Percentiles rank a stretch among this genome's conserved stretches.
phyloP scores from a whole-genome alignment of 345 rosid genomes.

The Rhizophora mangle region DNA sequence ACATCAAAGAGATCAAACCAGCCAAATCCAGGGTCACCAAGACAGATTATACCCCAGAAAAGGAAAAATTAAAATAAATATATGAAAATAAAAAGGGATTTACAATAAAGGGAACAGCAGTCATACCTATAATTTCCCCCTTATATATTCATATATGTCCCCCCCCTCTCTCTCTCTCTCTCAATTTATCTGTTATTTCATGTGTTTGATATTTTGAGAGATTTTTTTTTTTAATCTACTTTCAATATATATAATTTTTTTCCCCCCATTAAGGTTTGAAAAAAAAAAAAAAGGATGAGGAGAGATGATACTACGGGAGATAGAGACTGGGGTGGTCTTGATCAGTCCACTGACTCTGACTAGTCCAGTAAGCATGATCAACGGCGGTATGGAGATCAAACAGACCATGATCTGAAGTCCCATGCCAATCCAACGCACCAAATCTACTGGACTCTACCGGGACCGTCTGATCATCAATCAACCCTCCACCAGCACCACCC shows the following conservation, averaged over 20 bases:
- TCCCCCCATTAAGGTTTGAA: background rate
- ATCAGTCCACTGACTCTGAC: constrained; percentile 72
- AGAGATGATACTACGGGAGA: constrained; percentile 59
- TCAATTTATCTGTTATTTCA: constrained; percentile 16
- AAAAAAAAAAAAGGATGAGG: background rate
- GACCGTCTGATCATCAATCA: constrained; percentile 53
- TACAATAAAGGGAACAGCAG: constrained; percentile 36
- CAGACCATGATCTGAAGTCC: constrained; percentile 50
- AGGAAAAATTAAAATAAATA: constrained; percentile 12
- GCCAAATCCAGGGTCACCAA: constrained; percentile 13
- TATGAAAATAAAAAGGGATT: constrained; percentile 17
- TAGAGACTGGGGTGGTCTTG: constrained; percentile 59
- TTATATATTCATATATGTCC: constrained; percentile 1
- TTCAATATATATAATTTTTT: background rate
- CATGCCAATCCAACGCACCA: constrained; percentile 83
- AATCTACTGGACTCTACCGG: constrained; percentile 41
- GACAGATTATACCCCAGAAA: constrained; percentile 11
- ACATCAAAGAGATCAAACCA: constrained; percentile 22
- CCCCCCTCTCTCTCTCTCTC: background rate
- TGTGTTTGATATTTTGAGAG: background rate
- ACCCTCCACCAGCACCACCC: constrained; percentile 3
- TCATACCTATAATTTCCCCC: constrained; percentile 26
- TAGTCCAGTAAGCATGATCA: constrained; percentile 89
- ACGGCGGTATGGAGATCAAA: constrained; percentile 63
- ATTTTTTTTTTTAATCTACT: background rate